These are phyloP conservation scores for Geosmithia flava DNA, from an alignment of 2,329 filamentous ascomycete genomes.

Conservation along the genomic window DNA sequence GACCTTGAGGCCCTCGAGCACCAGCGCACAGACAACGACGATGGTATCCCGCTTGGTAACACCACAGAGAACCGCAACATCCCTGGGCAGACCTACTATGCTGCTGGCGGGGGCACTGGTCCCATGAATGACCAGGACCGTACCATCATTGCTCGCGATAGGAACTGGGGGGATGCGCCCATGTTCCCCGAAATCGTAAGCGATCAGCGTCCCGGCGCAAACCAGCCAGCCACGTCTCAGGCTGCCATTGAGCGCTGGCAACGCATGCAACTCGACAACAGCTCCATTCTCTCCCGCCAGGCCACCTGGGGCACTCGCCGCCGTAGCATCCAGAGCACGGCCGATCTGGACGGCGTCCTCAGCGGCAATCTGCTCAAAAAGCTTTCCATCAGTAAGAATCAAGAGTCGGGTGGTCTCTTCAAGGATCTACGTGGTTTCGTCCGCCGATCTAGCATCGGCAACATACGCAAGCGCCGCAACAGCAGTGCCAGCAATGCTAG, in stretches of 20 bases:
- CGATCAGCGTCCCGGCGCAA: conserved; percentile 11
- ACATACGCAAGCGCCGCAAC: conserved; percentile 33
- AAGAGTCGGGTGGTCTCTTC: conserved; percentile 35
- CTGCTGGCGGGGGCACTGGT: conserved; percentile 21
- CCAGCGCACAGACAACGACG: conserved; percentile 17
- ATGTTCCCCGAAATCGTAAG: conserved; percentile 29
- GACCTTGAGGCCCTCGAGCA: conserved; percentile 10
- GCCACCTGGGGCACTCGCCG: conserved; percentile 61
- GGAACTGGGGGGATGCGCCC: conserved; percentile 37
- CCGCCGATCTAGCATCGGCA: conserved; percentile 32
- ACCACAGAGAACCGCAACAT: conserved; percentile 37
- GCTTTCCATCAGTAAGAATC: conserved; percentile 37
- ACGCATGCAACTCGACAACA: conserved; percentile 38
- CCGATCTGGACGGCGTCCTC: conserved; percentile 44
- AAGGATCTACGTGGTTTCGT: conserved; percentile 37
- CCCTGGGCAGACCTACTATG: conserved; percentile 36
- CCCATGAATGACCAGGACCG: conserved; percentile 32
- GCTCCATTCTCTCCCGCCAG: conserved; percentile 47
- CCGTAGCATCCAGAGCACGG: conserved; percentile 46
- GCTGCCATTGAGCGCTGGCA: conserved; percentile 41
- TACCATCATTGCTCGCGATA: conserved; percentile 33
- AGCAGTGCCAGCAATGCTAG: conserved; percentile 10
- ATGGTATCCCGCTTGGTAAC: conserved; percentile 30
- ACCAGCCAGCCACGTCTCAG: conserved; percentile 38
- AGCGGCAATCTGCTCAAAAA: conserved; percentile 53